Percentiles rank a stretch among this genome's conserved stretches.
These are phyloP conservation scores for Geotrichum fermentans DNA, from an alignment of 1,139 yeast genomes.

Conservation along the genomic window DNA sequence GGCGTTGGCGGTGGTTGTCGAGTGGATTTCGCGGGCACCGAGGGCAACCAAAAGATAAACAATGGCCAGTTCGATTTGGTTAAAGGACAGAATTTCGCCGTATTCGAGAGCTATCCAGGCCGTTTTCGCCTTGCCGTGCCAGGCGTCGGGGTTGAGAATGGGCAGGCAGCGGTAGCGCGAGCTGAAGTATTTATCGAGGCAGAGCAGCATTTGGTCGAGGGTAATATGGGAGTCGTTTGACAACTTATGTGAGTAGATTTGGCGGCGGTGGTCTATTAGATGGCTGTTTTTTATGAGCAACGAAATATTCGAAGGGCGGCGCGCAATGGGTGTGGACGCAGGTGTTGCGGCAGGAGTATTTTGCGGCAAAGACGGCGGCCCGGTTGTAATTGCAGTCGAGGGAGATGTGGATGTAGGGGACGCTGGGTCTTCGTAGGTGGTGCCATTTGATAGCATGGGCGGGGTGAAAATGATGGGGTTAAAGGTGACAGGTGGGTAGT, in stretches of 20 bases:
- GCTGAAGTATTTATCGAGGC: constrained; percentile 23
- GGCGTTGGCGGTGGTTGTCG: background rate
- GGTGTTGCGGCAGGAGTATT: background rate
- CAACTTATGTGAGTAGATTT: background rate
- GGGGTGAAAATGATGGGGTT: constrained; percentile 15
- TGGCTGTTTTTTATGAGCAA: background rate
- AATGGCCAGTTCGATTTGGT: constrained; percentile 24
- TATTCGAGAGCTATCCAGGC: constrained; percentile 27
- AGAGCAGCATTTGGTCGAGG: constrained; percentile 24
- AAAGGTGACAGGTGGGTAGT: background rate
- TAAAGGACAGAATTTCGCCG: constrained; percentile 16
- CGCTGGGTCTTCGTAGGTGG: background rate
- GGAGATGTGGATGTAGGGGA: background rate
- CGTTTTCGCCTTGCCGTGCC: constrained; percentile 27
- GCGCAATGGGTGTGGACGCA: background rate
- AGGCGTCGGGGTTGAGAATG: constrained; percentile 25
- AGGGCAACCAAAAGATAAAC: constrained; percentile 26
- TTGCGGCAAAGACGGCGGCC: background rate
- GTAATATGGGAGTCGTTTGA: constrained; percentile 18
- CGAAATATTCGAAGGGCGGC: background rate
- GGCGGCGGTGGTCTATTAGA: constrained; percentile 4
- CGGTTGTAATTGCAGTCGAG: background rate
- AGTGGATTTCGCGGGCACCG: constrained; percentile 21
- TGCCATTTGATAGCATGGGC: constrained; percentile 16
- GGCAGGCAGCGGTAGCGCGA: constrained; percentile 24